Evolutionary conservation across 2,329 filamentous ascomycete genomes (phyloP), one percentile per base, ranked within the genome.

Genomic region (Sodiomyces alkalinus): DNA sequence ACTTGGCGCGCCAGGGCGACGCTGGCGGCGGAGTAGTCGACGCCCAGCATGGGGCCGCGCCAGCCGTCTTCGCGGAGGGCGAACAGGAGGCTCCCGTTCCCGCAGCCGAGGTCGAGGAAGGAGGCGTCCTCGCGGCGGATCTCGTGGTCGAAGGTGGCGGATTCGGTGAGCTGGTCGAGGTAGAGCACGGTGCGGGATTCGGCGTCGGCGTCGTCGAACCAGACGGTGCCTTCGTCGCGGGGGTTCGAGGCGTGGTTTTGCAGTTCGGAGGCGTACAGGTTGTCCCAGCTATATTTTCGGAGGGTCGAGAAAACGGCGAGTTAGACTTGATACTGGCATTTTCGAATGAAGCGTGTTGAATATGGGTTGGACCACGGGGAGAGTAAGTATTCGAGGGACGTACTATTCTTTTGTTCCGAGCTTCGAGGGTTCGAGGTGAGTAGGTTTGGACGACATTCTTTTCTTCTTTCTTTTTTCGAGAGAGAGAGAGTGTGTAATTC

Each of bases 141-240:
- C 17, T 23, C 28, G 7, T 45, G 35, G 21, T 41, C 33, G 27
- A 37, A 37, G 17, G 35, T 22, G 17, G 39, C 38, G 20, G 33
- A 34, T 22, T 38, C 38, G 17, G 29, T 29, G 7, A 31, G 21
- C 16, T 29, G 32, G n/a, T 39, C 35, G 47, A 92, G 66, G 48
- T 78, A 85, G 7, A 59, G 51, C 15, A 92, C 54, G 34, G 92
- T 73, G 46, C 86, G 86, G 36, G 74, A 64, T 46, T 93, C 82
- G 36, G 90, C 90, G 45, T 79, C 74, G 18, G 83, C 80, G 56
- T 96, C 90, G 49, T 85, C 79, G 65, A 98, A 98, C 90, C 90
- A 98, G 43, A 90, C 74, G 17, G 85, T 92, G 40, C 87, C 87
- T 34, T 78, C 78, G 59, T 93, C 81, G 32, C 68, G 55, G 7